Conservation (phyloP, 2,329 filamentous ascomycete genomes). For the Botryotinia narcissicola region DNA sequence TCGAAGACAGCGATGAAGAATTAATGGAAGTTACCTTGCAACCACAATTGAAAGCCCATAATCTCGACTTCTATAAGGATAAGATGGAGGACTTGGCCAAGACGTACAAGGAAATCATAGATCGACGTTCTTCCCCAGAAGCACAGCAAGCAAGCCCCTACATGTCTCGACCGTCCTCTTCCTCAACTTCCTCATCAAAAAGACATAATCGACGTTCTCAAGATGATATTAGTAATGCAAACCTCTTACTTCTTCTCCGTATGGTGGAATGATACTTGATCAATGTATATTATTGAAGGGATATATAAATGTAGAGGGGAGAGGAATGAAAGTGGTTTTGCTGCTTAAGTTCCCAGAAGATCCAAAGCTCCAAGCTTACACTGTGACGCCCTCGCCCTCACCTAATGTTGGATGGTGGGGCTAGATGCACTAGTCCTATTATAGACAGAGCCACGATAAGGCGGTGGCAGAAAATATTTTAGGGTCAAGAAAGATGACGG, state of each 20-base stretch:
- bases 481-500: background rate
- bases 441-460: background rate
- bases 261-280: slow-evolving; percentile 9
- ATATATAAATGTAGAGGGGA: background rate
- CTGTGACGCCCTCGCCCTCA: background rate
- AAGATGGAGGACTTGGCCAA: slow-evolving; percentile 1
- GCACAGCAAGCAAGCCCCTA: background rate
- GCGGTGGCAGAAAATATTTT: slow-evolving; percentile 1
- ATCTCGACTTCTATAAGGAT: background rate
- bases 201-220: background rate
- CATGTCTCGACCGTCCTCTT: background rate
- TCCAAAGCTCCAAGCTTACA: background rate
- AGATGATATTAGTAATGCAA: slow-evolving; percentile 3
- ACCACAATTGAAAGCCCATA: background rate
- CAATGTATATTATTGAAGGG: background rate
- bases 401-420: background rate
- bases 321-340: background rate
- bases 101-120: background rate
- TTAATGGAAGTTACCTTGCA: background rate
- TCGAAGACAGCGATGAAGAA: slow-evolving; percentile 11
- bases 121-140: background rate
- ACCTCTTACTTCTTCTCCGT: background rate
- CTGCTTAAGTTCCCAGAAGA: background rate
- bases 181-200: background rate
- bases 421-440: background rate